Evolutionary conservation across 2,329 filamentous ascomycete species (phyloP), one percentile per base, ranked within the genome.

Genomic region (Karstenula rhodostoma): DNA sequence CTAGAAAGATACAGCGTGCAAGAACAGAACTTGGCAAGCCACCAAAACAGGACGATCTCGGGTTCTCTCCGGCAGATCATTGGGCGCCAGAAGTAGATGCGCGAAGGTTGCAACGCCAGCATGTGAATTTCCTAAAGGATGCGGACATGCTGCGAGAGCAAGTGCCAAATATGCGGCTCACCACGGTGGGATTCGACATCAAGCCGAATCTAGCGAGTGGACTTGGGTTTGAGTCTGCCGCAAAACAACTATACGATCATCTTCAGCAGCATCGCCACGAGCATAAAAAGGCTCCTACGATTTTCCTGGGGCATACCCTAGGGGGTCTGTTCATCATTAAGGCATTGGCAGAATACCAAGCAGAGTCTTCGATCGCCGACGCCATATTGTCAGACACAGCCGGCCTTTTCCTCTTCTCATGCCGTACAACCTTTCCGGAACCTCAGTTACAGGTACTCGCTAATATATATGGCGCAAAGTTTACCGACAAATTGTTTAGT

Each of bases 161-260:
- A 25, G 49, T 61, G 17, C 58, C 58, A 9, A 54, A 27, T 6
- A 54, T 56, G 43, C 44, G 55, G 19, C 40, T 61, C 25, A 54
- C 44, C 12, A 57, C 49, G 8, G 44, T 61, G 2, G 58, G 58
- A 10, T 61, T 50, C 25, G 58, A 61, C 48, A 54, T 61, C 29
- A 46, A 27, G 22, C 25, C 42, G 19, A 27, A 27, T 17, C 19
- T 52, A 32, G 43, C 40, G 17, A 32, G 25, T 22, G 27, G 32
- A 15, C 48, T 40, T n/a, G 22, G 57, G 15, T 44, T 54, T 17
- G 55, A 53, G 33, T n/a, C 54, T 12, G 58, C 58, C 12, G 58
- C 54, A 19, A 29, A 48, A 22, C 58, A 61, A 44, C 43, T 61
- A 4, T 22, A 53, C 35, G 33, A 57, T n/a, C 44, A 54, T 43